Evolutionary conservation across 2,329 filamentous ascomycete species (phyloP).

Genomic region (Diaporthe australafricana): DNA sequence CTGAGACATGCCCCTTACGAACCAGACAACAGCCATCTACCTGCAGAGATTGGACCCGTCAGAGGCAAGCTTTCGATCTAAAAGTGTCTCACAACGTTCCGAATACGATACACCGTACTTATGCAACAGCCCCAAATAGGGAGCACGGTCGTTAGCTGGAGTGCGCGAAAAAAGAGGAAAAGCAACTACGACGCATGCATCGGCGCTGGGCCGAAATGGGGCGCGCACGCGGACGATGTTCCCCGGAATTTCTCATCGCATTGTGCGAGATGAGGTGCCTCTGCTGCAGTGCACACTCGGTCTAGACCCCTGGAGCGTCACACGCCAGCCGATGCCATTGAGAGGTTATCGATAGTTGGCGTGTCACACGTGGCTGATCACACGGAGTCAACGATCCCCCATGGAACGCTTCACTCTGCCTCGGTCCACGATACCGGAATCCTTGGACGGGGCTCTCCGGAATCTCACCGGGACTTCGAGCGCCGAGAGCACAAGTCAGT

Average conservation of each 20-base stretch:
- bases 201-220: neutral
- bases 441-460: conserved; percentile 17
- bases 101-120: conserved; percentile 17
- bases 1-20: conserved; percentile 19
- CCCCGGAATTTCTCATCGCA: conserved; percentile 19
- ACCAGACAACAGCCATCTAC: conserved; percentile 24
- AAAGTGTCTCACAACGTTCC: conserved; percentile 17
- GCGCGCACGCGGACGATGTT: conserved; percentile 7
- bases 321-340: conserved; percentile 26
- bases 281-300: neutral
- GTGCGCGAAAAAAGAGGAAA: neutral
- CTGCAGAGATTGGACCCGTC: conserved; percentile 26
- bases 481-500: neutral
- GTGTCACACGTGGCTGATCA: conserved; percentile 20
- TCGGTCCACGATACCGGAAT: neutral
- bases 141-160: conserved; percentile 6
- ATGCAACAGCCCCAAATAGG: neutral
- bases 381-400: conserved; percentile 2
- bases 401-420: conserved; percentile 2
- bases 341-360: conserved; percentile 27
- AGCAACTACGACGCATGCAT: conserved; percentile 15
- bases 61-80: conserved; percentile 10
- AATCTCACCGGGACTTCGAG: neutral
- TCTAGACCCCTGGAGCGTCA: conserved; percentile 18
- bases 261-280: conserved; percentile 21